These are phyloP conservation scores for Ogataea neopini DNA, from an alignment of 805 yeast species.

Conservation along the genomic window DNA sequence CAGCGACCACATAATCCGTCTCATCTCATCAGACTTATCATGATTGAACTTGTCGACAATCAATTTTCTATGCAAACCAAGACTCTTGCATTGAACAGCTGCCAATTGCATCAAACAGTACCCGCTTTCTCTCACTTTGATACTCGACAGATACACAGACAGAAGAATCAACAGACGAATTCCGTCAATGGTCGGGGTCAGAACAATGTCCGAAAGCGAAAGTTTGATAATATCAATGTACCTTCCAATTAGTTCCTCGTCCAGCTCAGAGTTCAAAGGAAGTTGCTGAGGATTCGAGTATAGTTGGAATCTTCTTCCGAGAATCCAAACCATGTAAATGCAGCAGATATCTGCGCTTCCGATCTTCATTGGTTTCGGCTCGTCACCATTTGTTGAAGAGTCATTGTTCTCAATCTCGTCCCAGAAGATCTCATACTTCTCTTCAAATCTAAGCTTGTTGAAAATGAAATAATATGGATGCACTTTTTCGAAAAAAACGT, in stretches of 20 bases:
- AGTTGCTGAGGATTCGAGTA: conserved; percentile 28
- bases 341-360: conserved; percentile 42
- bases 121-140: conserved; percentile 48
- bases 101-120: conserved; percentile 50
- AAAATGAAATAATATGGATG: conserved; percentile 48
- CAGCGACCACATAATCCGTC: conserved; percentile 46
- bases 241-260: conserved; percentile 32
- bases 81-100: conserved; percentile 46
- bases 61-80: conserved; percentile 47
- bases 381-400: conserved; percentile 3
- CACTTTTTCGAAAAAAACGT: conserved; percentile 42
- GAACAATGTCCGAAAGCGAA: conserved; percentile 43
- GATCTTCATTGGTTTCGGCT: conserved; percentile 23
- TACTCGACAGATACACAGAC: conserved; percentile 45
- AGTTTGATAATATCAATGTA: conserved; percentile 44
- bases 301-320: conserved; percentile 38
- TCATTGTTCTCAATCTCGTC: conserved; percentile 29
- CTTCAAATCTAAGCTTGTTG: conserved; percentile 35
- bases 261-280: conserved; percentile 25
- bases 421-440: conserved; percentile 43
- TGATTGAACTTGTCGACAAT: conserved; percentile 37
- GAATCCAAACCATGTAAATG: conserved; percentile 48
- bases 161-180: conserved; percentile 44
- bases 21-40: conserved; percentile 41
- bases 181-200: conserved; percentile 47